A percentile compares a stretch with the other conserved stretches of the same genome.
Conservation (phyloP, 768 basidiomycete genomes). For the Pleurotus sapidus region DNA sequence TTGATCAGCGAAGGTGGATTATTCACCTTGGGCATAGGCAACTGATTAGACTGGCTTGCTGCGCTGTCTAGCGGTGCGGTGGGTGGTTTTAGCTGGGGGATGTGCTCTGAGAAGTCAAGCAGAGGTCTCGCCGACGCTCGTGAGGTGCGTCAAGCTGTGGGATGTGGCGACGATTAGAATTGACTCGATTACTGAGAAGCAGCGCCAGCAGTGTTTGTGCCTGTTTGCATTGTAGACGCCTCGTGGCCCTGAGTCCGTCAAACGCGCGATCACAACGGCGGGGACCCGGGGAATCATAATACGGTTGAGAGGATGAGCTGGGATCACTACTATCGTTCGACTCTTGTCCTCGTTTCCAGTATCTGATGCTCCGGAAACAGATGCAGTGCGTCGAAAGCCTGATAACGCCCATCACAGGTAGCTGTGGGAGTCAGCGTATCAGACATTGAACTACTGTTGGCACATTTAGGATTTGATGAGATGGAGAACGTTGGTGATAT, state of each 20-base stretch:
- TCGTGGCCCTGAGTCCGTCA: neutral
- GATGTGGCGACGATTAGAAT: neutral
- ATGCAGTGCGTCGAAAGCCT: no score
- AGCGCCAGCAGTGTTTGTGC: neutral
- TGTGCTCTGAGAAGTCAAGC: neutral
- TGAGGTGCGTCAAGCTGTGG: neutral
- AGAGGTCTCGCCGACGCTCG: slow-evolving; percentile 1
- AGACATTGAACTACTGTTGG: no score
- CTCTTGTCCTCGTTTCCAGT: no score
- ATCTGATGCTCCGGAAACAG: no score
- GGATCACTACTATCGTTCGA: no score
- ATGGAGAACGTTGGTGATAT: no score
- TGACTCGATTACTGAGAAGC: slow-evolving; percentile 3
- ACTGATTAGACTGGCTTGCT: slow-evolving; percentile 5
- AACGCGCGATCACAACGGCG: no score
- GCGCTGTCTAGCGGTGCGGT: neutral
- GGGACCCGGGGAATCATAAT: no score
- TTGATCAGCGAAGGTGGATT: slow-evolving; percentile 9
- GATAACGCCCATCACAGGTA: no score
- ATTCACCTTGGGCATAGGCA: slow-evolving; percentile 50
- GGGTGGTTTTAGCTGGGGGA: neutral
- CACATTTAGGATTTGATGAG: no score
- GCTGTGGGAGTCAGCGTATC: no score
- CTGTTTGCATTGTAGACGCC: neutral
- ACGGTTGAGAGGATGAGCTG: no score